Evolutionary conservation across 768 basidiomycete genomes (phyloP).

Genomic region (Galerina sulciceps): DNA sequence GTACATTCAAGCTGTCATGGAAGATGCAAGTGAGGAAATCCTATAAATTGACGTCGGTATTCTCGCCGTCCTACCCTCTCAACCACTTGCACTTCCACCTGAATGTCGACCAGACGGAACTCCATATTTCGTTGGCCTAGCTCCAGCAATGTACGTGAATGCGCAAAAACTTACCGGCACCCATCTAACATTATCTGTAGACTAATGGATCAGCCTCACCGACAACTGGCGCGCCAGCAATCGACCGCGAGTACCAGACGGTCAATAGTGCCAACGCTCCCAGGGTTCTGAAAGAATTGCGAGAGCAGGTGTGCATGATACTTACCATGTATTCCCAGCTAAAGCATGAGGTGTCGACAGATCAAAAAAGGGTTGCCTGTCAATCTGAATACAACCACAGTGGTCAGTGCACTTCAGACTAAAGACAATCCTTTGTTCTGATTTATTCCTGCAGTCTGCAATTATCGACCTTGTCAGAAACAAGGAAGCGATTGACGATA

Average conservation of each 20-base stretch:
- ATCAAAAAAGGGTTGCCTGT: constrained; percentile 47
- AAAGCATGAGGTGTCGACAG: constrained; percentile 26
- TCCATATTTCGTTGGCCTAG: constrained; percentile 9
- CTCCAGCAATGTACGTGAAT: constrained; percentile 1
- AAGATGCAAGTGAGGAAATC: not conserved
- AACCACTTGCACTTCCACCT: not conserved
- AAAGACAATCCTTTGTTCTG: not conserved
- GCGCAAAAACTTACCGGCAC: no score
- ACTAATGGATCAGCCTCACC: constrained; percentile 4
- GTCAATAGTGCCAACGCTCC: constrained; percentile 24
- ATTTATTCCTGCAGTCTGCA: constrained; percentile 46
- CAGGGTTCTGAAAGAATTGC: constrained; percentile 44
- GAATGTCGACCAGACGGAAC: constrained; percentile 12
- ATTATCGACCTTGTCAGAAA: constrained; percentile 65
- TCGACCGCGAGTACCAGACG: constrained; percentile 25
- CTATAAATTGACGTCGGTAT: constrained; percentile 7
- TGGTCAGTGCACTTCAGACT: constrained; percentile 39
- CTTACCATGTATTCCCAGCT: not conserved
- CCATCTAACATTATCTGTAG: constrained; percentile 1
- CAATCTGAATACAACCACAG: constrained; percentile 38
- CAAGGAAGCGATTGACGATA: constrained; percentile 70
- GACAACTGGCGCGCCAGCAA: constrained; percentile 1
- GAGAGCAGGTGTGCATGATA: constrained; percentile 38
- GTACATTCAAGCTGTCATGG: constrained; percentile 17
- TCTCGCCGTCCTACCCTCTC: constrained; percentile 2